Conservation (phyloP, 768 basidiomycete genomes). For the Bullera alba region DNA sequence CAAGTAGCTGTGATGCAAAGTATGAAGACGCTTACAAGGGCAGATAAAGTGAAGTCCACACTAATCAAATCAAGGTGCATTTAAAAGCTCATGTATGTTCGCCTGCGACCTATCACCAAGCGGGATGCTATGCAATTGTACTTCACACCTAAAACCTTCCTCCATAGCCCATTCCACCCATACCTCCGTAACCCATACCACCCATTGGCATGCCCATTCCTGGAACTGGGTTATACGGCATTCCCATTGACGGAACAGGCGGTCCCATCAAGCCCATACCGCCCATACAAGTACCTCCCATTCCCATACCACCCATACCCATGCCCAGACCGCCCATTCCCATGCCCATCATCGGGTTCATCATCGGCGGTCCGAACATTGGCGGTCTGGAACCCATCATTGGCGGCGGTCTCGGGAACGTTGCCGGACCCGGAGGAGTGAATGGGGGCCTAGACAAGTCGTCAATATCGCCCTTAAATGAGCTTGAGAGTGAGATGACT, state of each 20-base stretch:
- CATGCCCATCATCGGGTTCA: slow-evolving; percentile 12
- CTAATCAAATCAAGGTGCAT: too few species aligned
- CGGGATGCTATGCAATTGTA: too few species aligned
- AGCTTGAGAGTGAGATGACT: neutral
- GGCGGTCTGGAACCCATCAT: slow-evolving; percentile 6
- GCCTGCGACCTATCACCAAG: too few species aligned
- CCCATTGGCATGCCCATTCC: neutral
- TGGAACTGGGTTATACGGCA: neutral
- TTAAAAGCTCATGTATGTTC: too few species aligned
- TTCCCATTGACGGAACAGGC: neutral
- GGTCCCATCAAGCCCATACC: slow-evolving; percentile 4
- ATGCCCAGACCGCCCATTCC: slow-evolving; percentile 10
- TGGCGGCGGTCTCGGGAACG: slow-evolving; percentile 9
- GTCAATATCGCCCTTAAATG: neutral
- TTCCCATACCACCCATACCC: slow-evolving; percentile 12
- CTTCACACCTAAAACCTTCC: too few species aligned
- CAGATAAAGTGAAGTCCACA: too few species aligned
- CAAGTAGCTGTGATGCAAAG: too few species aligned
- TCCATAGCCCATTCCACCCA: too few species aligned
- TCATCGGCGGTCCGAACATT: slow-evolving; percentile 14
- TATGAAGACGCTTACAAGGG: too few species aligned
- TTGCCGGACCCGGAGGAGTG: neutral
- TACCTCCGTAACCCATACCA: neutral
- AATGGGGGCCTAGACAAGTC: neutral
- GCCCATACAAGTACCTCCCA: slow-evolving; percentile 11